phyloP scores from a whole-genome alignment of 2,329 filamentous ascomycete genomes.

The Blumeriella jaapii region DNA sequence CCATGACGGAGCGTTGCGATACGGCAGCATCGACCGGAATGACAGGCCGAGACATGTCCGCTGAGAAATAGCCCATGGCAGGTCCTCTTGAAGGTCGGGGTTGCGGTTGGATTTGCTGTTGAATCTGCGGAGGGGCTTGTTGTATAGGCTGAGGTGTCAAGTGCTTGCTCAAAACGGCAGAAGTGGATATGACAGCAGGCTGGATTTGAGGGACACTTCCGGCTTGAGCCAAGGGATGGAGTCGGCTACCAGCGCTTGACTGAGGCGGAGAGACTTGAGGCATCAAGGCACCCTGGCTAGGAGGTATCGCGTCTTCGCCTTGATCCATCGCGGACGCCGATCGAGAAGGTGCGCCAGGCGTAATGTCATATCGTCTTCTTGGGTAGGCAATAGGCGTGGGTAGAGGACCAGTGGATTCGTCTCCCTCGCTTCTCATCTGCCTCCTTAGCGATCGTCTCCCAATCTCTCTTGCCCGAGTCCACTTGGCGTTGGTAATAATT shows the following conservation, averaged over 20 bases:
- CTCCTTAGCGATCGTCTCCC: conserved; percentile 47
- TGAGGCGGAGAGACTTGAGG: conserved; percentile 23
- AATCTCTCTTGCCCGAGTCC: conserved; percentile 45
- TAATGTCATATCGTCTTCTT: conserved; percentile 41
- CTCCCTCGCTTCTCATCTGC: conserved; percentile 45
- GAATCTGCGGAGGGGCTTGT: conserved; percentile 13
- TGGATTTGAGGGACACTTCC: conserved; percentile 23
- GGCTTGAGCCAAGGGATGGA: conserved; percentile 26
- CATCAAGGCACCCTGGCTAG: conserved; percentile 12
- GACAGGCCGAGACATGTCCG: conserved; percentile 18
- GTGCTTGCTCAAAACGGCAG: conserved; percentile 20
- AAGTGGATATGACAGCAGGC: conserved; percentile 15
- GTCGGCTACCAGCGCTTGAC: conserved; percentile 18
- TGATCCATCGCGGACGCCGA: conserved; percentile 36
- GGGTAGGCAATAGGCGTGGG: conserved; percentile 43
- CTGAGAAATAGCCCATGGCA: conserved; percentile 22
- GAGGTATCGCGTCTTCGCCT: conserved; percentile 31
- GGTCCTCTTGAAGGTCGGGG: conserved; percentile 20
- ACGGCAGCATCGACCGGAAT: conserved; percentile 16
- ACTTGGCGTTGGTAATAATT: conserved; percentile 57
- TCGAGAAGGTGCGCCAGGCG: conserved; percentile 30
- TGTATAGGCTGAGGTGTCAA: conserved; percentile 18
- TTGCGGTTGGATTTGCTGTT: conserved; percentile 14
- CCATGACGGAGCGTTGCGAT: conserved; percentile 20
- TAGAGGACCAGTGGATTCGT: conserved; percentile 48